Percentiles rank a stretch among this genome's conserved stretches.
phyloP scores from a whole-genome alignment of 495 filamentous ascomycete species.

The Podospora conica region DNA sequence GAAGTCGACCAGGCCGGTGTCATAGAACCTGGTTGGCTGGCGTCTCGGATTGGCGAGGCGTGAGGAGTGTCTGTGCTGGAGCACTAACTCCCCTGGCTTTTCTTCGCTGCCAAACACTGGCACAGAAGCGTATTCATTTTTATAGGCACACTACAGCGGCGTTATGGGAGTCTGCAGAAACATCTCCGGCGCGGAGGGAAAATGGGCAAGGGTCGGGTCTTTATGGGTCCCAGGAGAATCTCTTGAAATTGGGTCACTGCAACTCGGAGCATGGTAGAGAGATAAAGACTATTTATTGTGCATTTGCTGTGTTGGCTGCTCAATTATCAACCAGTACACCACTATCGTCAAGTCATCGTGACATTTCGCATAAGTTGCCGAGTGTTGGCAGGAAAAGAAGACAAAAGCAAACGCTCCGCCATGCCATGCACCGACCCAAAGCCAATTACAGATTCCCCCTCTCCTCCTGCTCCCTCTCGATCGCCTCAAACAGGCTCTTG shows the following conservation, averaged over 20 bases:
- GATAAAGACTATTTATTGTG: background rate
- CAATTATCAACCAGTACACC: background rate
- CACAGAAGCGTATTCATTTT: background rate
- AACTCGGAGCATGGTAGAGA: background rate
- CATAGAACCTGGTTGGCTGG: background rate
- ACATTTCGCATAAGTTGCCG: background rate
- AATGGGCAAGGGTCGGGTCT: background rate
- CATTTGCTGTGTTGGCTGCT: background rate
- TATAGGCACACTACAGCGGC: background rate
- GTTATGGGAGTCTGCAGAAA: background rate
- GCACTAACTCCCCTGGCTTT: background rate
- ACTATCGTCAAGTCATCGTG: background rate
- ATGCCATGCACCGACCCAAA: background rate
- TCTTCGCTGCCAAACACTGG: background rate
- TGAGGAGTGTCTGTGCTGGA: too few species aligned
- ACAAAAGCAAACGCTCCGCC: background rate
- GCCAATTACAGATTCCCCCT: constrained; percentile 62
- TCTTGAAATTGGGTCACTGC: background rate
- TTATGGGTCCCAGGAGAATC: background rate
- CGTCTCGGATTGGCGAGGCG: background rate
- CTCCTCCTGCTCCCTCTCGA: constrained; percentile 81
- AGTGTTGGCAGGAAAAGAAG: background rate
- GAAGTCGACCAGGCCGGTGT: background rate
- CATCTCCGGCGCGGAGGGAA: background rate
- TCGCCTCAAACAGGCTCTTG: constrained; percentile 86